Percentiles rank a stretch among this genome's conserved stretches.
Evolutionary conservation across 1,284 basidiomycete genomes (phyloP).

Genomic region (Rhodotorula sp.): DNA sequence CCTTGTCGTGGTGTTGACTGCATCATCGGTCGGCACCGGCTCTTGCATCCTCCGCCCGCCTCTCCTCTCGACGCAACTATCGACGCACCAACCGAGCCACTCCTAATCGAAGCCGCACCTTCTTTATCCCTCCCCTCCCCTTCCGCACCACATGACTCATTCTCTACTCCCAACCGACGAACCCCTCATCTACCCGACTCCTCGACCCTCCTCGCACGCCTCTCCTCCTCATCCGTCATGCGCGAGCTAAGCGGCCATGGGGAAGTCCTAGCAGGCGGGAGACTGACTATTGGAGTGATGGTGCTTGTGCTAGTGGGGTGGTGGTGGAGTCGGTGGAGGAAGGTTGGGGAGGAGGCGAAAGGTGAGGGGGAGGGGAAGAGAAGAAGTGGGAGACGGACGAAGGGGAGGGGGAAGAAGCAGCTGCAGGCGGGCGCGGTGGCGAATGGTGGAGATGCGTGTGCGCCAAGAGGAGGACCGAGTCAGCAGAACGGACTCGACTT

Average conservation of each 20-base stretch:
- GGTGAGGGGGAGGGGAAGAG: not conserved
- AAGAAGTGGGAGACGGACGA: not conserved
- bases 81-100: slow-evolving; percentile 23
- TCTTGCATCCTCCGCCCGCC: slow-evolving; percentile 18
- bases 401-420: not conserved
- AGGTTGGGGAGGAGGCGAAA: not conserved
- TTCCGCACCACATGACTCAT: not conserved
- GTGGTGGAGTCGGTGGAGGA: slow-evolving; percentile 16
- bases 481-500: not conserved
- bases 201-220: slow-evolving; percentile 24
- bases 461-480: slow-evolving; percentile 3
- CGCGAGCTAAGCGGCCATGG: slow-evolving; percentile 8
- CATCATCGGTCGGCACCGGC: slow-evolving; percentile 30
- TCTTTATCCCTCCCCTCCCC: not conserved
- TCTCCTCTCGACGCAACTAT: slow-evolving; percentile 25
- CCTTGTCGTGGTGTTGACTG: slow-evolving; percentile 24
- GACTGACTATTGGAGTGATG: slow-evolving; percentile 6
- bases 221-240: slow-evolving; percentile 18
- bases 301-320: slow-evolving; percentile 12
- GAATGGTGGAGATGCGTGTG: slow-evolving; percentile 10
- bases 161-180: slow-evolving; percentile 16
- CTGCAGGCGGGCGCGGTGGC: too few species aligned
- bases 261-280: not conserved
- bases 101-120: slow-evolving; percentile 24
- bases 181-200: slow-evolving; percentile 24